These are phyloP conservation scores for Amniculicola lignicola DNA, from an alignment of 495 filamentous ascomycete species.

Conservation along the genomic window DNA sequence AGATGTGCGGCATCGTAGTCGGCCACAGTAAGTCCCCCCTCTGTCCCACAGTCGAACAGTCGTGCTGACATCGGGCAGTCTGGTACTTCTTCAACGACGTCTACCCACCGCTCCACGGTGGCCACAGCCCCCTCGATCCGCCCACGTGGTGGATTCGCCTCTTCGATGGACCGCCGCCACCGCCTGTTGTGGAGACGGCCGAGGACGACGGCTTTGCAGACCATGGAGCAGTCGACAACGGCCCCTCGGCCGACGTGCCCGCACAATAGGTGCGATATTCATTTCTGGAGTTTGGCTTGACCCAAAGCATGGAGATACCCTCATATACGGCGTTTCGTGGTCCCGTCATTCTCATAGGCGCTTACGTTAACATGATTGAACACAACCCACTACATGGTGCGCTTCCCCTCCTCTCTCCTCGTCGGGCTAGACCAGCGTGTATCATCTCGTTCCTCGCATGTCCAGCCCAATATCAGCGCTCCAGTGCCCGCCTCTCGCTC, in stretches of 20 bases:
- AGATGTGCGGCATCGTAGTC: conserved; percentile 87
- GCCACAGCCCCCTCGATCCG: conserved; percentile 82
- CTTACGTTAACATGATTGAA: no score
- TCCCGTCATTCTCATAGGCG: no score
- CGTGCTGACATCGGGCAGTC: conserved; percentile 46
- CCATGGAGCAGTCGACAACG: not conserved
- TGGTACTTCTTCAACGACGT: conserved; percentile 99
- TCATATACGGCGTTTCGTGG: no score
- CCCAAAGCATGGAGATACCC: conserved; percentile 26
- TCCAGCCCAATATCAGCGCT: conserved; percentile 2
- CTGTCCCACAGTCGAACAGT: not conserved
- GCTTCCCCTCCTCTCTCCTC: no score
- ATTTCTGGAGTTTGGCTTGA: conserved; percentile 19
- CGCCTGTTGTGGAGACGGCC: conserved; percentile 18
- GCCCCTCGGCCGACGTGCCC: not conserved
- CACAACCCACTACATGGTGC: no score
- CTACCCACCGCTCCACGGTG: conserved; percentile 84
- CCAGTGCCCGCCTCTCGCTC: not conserved
- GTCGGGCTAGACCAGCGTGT: no score
- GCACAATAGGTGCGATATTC: conserved; percentile 5
- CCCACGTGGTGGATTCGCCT: conserved; percentile 87
- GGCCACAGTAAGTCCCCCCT: conserved; percentile 60
- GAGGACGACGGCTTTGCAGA: conserved; percentile 9
- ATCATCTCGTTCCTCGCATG: no score
- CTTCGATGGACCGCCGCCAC: conserved; percentile 55